phyloP scores from a whole-genome alignment of 495 filamentous ascomycete species.

The Glarea lozoyensis region DNA sequence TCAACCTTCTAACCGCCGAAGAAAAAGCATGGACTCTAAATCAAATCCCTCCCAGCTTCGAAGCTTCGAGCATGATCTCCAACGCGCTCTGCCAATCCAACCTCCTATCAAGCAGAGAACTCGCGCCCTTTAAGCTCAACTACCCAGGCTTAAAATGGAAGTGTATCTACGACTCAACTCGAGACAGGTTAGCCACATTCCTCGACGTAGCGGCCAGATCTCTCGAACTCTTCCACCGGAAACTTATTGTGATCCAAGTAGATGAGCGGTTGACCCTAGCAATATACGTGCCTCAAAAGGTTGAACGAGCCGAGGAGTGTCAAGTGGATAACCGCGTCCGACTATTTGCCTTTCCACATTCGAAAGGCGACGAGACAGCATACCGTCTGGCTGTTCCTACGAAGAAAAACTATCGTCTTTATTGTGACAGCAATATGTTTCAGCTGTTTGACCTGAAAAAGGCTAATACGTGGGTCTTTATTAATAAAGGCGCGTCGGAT shows the following conservation, averaged over 20 bases:
- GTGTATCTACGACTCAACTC: constrained; percentile 29
- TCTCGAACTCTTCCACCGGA: constrained; percentile 35
- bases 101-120: constrained; percentile 25
- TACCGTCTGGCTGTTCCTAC: constrained; percentile 31
- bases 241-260: constrained; percentile 35
- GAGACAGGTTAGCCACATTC: constrained; percentile 32
- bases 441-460: constrained; percentile 35
- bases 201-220: constrained; percentile 23
- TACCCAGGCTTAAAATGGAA: constrained; percentile 35
- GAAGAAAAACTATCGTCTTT: constrained; percentile 35
- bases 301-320: constrained; percentile 27
- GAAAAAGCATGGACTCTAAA: constrained; percentile 33
- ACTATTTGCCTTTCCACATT: constrained; percentile 39
- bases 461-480: constrained; percentile 35
- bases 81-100: constrained; percentile 35
- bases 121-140: constrained; percentile 27
- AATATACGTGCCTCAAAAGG: constrained; percentile 38
- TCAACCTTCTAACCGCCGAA: constrained; percentile 29
- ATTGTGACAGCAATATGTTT: constrained; percentile 31
- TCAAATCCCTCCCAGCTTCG: constrained; percentile 25
- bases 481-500: constrained; percentile 27
- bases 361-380: constrained; percentile 27
- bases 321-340: constrained; percentile 33
- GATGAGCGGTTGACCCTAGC: constrained; percentile 38
- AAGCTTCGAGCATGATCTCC: constrained; percentile 24